Conservation (phyloP, 192 early-diverging fungal genomes). For the Pilobolus umbonatus region DNA sequence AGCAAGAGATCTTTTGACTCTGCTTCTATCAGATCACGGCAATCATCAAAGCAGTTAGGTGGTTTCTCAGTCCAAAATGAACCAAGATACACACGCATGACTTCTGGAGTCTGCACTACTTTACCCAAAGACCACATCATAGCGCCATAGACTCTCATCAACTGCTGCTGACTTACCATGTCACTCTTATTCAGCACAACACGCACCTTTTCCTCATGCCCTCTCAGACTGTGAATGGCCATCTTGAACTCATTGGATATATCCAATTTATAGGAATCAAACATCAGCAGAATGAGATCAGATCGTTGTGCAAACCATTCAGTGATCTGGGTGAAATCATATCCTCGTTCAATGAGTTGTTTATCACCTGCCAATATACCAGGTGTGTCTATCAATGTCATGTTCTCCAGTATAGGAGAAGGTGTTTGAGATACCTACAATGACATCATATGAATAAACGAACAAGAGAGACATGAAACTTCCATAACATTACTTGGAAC, state of each 20-base stretch:
- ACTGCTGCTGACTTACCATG: constrained; percentile 78
- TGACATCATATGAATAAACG: constrained; percentile 14
- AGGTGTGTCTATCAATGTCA: constrained; percentile 89
- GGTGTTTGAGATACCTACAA: constrained; percentile 78
- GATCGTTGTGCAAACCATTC: constrained; percentile 87
- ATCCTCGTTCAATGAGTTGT: constrained; percentile 74
- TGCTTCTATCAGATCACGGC: constrained; percentile 56
- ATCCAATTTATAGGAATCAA: constrained; percentile 88
- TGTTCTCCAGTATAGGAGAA: constrained; percentile 69
- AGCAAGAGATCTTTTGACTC: constrained; percentile 76
- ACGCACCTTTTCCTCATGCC: constrained; percentile 84
- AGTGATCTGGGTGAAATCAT: constrained; percentile 74
- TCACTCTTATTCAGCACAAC: constrained; percentile 88
- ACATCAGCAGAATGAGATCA: constrained; percentile 79
- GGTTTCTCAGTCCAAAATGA: constrained; percentile 77
- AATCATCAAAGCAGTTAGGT: constrained; percentile 66
- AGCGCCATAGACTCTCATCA: constrained; percentile 87
- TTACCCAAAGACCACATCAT: constrained; percentile 92
- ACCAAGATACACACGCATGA: constrained; percentile 79
- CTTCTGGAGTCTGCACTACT: constrained; percentile 84
- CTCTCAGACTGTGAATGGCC: constrained; percentile 69
- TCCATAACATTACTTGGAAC: too few species aligned
- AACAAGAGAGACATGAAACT: constrained; percentile 9
- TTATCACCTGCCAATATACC: constrained; percentile 86
- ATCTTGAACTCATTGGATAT: constrained; percentile 87